A percentile compares a stretch with the other conserved stretches of the same genome.
Conservation (phyloP, 2,329 filamentous ascomycete genomes). For the Scedosporium aurantiacum region DNA sequence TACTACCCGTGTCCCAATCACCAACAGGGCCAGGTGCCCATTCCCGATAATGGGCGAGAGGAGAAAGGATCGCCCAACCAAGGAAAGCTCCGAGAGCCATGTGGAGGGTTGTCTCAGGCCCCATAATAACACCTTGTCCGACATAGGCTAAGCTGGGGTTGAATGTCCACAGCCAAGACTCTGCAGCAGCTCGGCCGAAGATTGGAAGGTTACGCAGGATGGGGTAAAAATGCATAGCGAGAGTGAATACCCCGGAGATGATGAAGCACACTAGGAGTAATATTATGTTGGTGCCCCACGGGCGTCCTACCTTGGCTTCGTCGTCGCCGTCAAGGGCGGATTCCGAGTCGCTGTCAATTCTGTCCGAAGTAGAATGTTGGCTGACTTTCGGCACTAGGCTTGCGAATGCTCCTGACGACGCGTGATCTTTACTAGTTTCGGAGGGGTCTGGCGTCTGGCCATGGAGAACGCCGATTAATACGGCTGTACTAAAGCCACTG, state of each 20-base stretch:
- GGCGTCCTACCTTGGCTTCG: constrained; percentile 13
- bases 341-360: constrained; percentile 15
- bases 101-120: constrained; percentile 83
- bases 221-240: constrained; percentile 84
- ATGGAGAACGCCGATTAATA: constrained; percentile 86
- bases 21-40: constrained; percentile 84
- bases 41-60: constrained; percentile 69
- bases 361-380: constrained; percentile 13
- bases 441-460: constrained; percentile 31
- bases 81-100: constrained; percentile 86
- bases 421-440: neutral
- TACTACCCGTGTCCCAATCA: constrained; percentile 87
- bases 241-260: constrained; percentile 56
- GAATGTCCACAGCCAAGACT: constrained; percentile 85
- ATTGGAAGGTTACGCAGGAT: constrained; percentile 76
- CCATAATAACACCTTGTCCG: constrained; percentile 98
- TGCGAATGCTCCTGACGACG: constrained; percentile 24
- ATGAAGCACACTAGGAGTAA: constrained; percentile 46
- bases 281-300: constrained; percentile 37
- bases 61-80: constrained; percentile 86
- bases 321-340: constrained; percentile 21
- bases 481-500: constrained; percentile 86
- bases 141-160: constrained; percentile 97
- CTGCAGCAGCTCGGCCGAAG: constrained; percentile 63
- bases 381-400: constrained; percentile 25